Conservation (phyloP, 2,329 filamentous ascomycete species). For the Neofusicoccum umdonicola region DNA sequence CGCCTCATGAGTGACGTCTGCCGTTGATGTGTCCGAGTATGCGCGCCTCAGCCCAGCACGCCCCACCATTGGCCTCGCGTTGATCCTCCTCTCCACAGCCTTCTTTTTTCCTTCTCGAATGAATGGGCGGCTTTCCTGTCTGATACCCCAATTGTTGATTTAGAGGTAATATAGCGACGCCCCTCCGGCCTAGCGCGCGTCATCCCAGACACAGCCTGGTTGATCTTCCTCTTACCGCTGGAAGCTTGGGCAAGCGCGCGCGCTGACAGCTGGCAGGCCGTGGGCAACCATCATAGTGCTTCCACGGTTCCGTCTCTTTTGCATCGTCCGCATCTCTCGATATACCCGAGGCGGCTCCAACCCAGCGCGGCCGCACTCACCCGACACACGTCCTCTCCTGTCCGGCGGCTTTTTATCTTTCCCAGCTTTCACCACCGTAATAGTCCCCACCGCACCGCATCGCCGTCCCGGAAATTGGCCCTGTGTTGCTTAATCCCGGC, state of each 20-base stretch:
- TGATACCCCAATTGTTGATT: background rate
- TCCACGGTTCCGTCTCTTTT: background rate
- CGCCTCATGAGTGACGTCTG: slow-evolving; percentile 35
- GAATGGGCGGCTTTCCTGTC: background rate
- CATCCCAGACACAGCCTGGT: slow-evolving; percentile 4
- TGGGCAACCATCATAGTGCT: background rate
- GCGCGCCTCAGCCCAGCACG: slow-evolving; percentile 29
- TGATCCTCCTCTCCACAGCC: background rate
- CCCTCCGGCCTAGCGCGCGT: slow-evolving; percentile 1
- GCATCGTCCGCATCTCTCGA: background rate
- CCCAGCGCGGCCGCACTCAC: background rate
- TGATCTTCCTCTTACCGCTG: slow-evolving; percentile 3
- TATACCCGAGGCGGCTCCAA: slow-evolving; percentile 1
- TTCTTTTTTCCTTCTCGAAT: slow-evolving; percentile 3
- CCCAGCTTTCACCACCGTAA: background rate
- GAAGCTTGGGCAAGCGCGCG: background rate
- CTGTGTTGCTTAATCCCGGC: slow-evolving; percentile 1
- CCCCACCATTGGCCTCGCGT: slow-evolving; percentile 33
- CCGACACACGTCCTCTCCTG: background rate
- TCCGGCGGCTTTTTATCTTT: slow-evolving; percentile 13
- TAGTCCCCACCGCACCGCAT: background rate
- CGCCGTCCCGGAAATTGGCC: background rate
- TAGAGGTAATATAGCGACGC: slow-evolving; percentile 5
- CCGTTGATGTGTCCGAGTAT: slow-evolving; percentile 31
- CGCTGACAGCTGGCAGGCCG: background rate